Base-by-base conservation (phyloP, 495 filamentous ascomycete genomes). In the Filosporella fistucella region DNA sequence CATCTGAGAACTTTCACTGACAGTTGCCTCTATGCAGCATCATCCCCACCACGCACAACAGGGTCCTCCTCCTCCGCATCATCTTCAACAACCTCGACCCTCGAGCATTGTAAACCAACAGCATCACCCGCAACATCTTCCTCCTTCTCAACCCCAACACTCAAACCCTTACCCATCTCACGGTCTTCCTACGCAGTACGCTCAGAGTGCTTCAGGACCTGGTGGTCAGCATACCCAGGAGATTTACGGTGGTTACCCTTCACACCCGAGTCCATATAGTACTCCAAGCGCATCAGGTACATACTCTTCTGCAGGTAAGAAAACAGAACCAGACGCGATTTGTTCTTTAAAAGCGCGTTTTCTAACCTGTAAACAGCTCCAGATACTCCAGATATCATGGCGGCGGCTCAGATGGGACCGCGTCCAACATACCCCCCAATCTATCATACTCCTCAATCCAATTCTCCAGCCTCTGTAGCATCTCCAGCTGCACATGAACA, bases 401-500 rank as follows among this genome's bases (percentile, higher is more conserved):
- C 93, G 50, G 80, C 91, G 42, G 82, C 91, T 53, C 85, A 87
- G 60, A 91, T 96, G 82, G 85, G 85, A 62, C n/a, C n/a, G n/a
- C 78, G 82, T 62, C 76, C 81, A 45, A 74, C 75, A 40, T 96
- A 91, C 53, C 91, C 91, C 20, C 88, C 91, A 22, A 96, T 96
- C 51, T 96, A 98, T 60, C 89, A 96, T 60, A 95, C 91, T 2
- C 90, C 91, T 13, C 89, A 96, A 69, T 95, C 90, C 21, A 94
- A 89, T 65, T 96, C 93, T 18, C 93, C 93, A 28, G 87, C 88
- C n/a, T 96, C 93, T 47, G 90, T 96, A 51, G 85, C 91, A 45
- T 96, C 93, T 14, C 84, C 87, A 4, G 89, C 91, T 38, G 76
- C 78, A 18, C 89, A 95, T 58, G 93, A 98, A 55, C 91, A 89